Evolutionary conservation across 78 protist genomes (phyloP), one percentile per base, ranked within the genome.

Genomic region (Acrasis kona): DNA sequence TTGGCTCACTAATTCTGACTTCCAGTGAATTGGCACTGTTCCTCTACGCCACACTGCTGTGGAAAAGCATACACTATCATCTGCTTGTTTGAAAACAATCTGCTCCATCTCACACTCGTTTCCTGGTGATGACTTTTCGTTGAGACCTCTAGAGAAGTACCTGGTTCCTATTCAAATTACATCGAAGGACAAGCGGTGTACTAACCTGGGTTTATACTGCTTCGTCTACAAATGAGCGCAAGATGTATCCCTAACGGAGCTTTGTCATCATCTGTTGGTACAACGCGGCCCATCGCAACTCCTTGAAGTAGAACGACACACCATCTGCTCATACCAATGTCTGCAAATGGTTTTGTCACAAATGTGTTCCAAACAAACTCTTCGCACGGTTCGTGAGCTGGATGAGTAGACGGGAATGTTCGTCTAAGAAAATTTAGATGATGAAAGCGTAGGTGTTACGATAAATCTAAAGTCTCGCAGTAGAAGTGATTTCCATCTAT

Each of bases 361-460:
- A 3, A 5, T 27, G 57, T 32, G 42, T 76, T 76, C 80, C 80
- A 76, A 28, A 58, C 77, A 74, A 76, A 72, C 7, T 76, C 78
- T 5, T 74, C 12, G 72, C 65, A 28, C 41, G 57, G 39, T 5
- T 65, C 40, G 19, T 27, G 3, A 58, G 65, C 77, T 3, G 5
- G 70, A 27, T 72, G 6, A n/a, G 58, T 28, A 10, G 6, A 29
- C 5, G 80, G 80, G 42, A 69, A 76, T 27, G 37, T 32, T n/a
- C n/a, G n/a, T n/a, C n/a, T n/a, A n/a, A n/a, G n/a, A n/a, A n/a
- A n/a, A n/a, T n/a, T n/a, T n/a, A n/a, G n/a, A n/a, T n/a, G n/a
- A n/a, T n/a, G n/a, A n/a, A n/a, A n/a, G n/a, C n/a, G n/a, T n/a
- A n/a, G n/a, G n/a, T n/a, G n/a, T 19, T 65, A 38, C 7, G 80